Conservation (phyloP, 1,284 basidiomycete genomes). For the Ustilago cynodontis region DNA sequence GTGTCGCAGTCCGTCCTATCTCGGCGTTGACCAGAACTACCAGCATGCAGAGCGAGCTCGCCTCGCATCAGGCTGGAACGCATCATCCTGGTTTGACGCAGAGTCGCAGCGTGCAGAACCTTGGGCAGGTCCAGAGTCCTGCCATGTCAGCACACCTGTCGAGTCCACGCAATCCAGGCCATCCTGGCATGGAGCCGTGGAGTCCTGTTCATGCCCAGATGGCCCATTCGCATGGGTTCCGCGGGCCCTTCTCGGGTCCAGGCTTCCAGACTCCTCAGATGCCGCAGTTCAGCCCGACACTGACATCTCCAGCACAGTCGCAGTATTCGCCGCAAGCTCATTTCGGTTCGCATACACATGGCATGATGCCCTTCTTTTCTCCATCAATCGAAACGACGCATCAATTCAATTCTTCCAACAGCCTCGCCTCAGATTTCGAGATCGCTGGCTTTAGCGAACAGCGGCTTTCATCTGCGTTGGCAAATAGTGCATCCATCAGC, state of each 20-base stretch:
- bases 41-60: constrained; percentile 49
- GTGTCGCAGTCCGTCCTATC: constrained; percentile 23
- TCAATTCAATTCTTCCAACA: constrained; percentile 27
- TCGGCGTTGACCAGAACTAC: constrained; percentile 42
- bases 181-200: constrained; percentile 36
- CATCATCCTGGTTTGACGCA: constrained; percentile 35
- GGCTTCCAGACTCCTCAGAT: constrained; percentile 49
- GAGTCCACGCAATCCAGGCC: constrained; percentile 31
- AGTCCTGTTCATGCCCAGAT: constrained; percentile 40
- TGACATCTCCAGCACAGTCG: constrained; percentile 49
- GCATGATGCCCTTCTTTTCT: constrained; percentile 44
- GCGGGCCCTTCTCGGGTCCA: constrained; percentile 34
- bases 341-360: constrained; percentile 33
- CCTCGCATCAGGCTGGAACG: constrained; percentile 17
- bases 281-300: constrained; percentile 46
- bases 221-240: constrained; percentile 26
- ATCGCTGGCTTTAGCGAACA: constrained; percentile 56
- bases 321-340: constrained; percentile 52
- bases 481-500: constrained; percentile 52
- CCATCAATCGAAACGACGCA: constrained; percentile 36
- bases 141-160: constrained; percentile 28
- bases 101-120: constrained; percentile 45
- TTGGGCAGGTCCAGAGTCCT: constrained; percentile 37
- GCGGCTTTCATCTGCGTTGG: constrained; percentile 56
- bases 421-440: constrained; percentile 36